Evolutionary conservation across 495 filamentous ascomycete species (phyloP).

Genomic region (Xylaria intraflava): DNA sequence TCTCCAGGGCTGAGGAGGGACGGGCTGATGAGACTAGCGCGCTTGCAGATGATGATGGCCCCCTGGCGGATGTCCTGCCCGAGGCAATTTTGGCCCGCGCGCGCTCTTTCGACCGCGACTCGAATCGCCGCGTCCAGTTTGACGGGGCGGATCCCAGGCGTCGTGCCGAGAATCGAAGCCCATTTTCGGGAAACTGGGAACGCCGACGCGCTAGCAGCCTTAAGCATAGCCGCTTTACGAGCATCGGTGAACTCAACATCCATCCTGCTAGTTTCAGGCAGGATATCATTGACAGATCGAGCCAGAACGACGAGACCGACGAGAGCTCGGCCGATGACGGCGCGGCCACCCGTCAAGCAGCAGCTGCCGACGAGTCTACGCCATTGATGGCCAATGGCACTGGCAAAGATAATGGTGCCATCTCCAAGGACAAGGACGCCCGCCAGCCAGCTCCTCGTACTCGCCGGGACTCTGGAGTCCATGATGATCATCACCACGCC

Average conservation of each 20-base stretch:
- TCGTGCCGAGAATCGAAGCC: slow-evolving; percentile 24
- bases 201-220: slow-evolving; percentile 48
- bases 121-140: slow-evolving; percentile 34
- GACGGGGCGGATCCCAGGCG: slow-evolving; percentile 11
- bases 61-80: slow-evolving; percentile 38
- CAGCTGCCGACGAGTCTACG: slow-evolving; percentile 37
- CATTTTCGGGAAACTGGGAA: slow-evolving; percentile 29
- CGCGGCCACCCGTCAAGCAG: slow-evolving; percentile 47
- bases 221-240: slow-evolving; percentile 47
- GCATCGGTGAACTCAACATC: slow-evolving; percentile 68
- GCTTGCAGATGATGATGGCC: slow-evolving; percentile 22
- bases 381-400: slow-evolving; percentile 32
- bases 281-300: slow-evolving; percentile 69
- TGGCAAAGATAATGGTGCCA: slow-evolving; percentile 16
- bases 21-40: slow-evolving; percentile 12
- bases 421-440: slow-evolving; percentile 14
- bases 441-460: slow-evolving; percentile 17
- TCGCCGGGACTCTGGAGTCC: slow-evolving; percentile 40
- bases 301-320: slow-evolving; percentile 39
- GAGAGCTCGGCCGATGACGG: slow-evolving; percentile 44
- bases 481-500: slow-evolving; percentile 70
- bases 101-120: slow-evolving; percentile 20
- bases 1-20: slow-evolving; percentile 25
- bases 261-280: slow-evolving; percentile 88
- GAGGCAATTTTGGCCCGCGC: slow-evolving; percentile 33